Evolutionary conservation across 1,284 basidiomycete genomes (phyloP).

Genomic region (Fomitopsis palustris): DNA sequence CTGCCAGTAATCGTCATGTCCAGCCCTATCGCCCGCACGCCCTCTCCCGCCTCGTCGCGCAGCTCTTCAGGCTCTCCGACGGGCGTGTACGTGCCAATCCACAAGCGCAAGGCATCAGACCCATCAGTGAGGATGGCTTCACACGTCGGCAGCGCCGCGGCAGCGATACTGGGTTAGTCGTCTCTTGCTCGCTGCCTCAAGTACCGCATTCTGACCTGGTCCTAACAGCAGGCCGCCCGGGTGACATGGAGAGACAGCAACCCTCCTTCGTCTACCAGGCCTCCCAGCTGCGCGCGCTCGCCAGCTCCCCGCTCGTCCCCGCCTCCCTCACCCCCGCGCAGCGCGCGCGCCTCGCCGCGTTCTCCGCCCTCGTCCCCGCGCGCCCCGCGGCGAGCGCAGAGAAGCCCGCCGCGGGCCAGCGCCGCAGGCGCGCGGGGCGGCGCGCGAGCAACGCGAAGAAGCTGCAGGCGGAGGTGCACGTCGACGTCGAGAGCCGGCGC

Average conservation of each 20-base stretch:
- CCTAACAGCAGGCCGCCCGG: neutral
- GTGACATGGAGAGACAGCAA: neutral
- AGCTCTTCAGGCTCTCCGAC: conserved; percentile 12
- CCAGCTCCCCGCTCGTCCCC: conserved; percentile 14
- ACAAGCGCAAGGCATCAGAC: conserved; percentile 19
- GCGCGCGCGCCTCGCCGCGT: conserved; percentile 10
- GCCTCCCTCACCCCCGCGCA: conserved; percentile 15
- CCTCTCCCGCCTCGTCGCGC: conserved; percentile 6
- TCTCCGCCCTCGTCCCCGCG: conserved; percentile 7
- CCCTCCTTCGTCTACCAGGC: conserved; percentile 15
- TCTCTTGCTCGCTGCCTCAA: neutral
- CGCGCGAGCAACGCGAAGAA: conserved; percentile 16
- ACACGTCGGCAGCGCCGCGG: neutral
- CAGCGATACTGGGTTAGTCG: neutral
- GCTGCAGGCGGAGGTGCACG: conserved; percentile 9
- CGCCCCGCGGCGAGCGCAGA: neutral
- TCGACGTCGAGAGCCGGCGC: conserved; percentile 20
- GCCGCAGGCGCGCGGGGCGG: conserved; percentile 21
- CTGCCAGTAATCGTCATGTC: conserved; percentile 16
- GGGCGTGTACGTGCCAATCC: conserved; percentile 24
- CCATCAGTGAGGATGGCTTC: conserved; percentile 5
- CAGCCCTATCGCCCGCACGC: conserved; percentile 21
- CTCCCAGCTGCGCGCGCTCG: conserved; percentile 23
- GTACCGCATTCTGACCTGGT: neutral
- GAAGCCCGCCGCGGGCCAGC: conserved; percentile 3